Percentiles rank a stretch among this genome's conserved stretches.
Evolutionary conservation across 768 basidiomycete genomes (phyloP).

Genomic region (Leccinellum albellum): DNA sequence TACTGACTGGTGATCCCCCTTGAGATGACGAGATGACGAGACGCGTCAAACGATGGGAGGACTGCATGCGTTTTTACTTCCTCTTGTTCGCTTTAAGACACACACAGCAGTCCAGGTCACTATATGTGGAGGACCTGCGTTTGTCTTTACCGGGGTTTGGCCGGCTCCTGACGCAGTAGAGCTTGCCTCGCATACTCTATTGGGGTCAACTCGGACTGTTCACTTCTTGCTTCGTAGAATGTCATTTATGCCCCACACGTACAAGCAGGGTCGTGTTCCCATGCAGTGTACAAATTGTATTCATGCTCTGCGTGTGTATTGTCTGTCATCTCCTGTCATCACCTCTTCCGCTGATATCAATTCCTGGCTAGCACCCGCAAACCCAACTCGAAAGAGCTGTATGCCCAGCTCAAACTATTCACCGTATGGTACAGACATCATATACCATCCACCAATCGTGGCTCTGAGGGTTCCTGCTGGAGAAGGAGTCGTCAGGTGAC

Average conservation of each 20-base stretch:
- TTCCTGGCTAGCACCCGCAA: too few relatives aligned
- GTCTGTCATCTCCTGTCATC: too few relatives aligned
- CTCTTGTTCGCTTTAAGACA: background rate
- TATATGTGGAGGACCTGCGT: background rate
- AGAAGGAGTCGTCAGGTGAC: too few relatives aligned
- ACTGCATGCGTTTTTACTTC: background rate
- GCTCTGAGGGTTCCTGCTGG: too few relatives aligned
- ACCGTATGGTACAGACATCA: too few relatives aligned
- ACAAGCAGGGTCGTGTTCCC: background rate
- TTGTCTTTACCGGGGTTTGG: background rate
- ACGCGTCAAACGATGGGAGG: background rate
- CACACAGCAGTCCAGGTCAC: background rate
- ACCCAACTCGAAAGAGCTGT: too few relatives aligned
- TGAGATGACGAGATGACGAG: too few relatives aligned
- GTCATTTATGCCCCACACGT: background rate
- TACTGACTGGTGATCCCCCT: background rate
- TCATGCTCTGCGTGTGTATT: too few relatives aligned
- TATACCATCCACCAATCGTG: too few relatives aligned
- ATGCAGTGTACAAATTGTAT: too few relatives aligned
- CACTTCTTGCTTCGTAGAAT: background rate
- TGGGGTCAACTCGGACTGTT: background rate
- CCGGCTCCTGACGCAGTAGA: background rate
- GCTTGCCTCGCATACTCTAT: background rate
- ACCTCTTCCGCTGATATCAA: too few relatives aligned
- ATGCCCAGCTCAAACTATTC: too few relatives aligned